These are phyloP conservation scores for Ustilago lituana DNA, from an alignment of 1,284 basidiomycete species.

Conservation along the genomic window DNA sequence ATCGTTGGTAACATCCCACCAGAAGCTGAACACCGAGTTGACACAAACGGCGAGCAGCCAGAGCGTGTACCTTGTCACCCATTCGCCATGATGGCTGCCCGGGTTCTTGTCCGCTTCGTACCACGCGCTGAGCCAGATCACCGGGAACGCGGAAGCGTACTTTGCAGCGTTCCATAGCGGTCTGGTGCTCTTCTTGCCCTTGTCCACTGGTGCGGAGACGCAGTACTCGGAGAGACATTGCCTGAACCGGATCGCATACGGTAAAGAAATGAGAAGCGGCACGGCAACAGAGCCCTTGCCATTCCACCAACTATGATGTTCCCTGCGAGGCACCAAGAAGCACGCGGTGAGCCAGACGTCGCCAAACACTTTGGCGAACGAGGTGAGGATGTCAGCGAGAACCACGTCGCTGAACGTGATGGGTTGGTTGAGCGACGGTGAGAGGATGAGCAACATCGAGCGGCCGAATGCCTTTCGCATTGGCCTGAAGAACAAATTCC, in stretches of 20 bases:
- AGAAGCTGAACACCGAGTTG: conserved; percentile 95
- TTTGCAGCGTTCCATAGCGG: conserved; percentile 94
- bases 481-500: conserved; percentile 47
- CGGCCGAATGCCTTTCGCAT: conserved; percentile 46
- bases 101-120: conserved; percentile 39
- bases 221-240: conserved; percentile 90
- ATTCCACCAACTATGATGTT: conserved; percentile 62
- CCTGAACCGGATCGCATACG: conserved; percentile 88
- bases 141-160: conserved; percentile 97
- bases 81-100: conserved; percentile 13
- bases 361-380: conserved; percentile 94
- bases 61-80: conserved; percentile 23
- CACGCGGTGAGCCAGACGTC: conserved; percentile 88
- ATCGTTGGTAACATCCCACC: conserved; percentile 99
- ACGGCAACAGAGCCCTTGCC: conserved; percentile 70
- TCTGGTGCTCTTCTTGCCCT: conserved; percentile 65
- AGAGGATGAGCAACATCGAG: conserved; percentile 76
- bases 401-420: conserved; percentile 91
- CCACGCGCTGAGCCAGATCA: conserved; percentile 75
- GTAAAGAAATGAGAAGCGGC: conserved; percentile 86
- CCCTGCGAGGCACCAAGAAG: conserved; percentile 74
- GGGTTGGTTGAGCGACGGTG: conserved; percentile 74
- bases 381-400: conserved; percentile 93
- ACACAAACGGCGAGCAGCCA: conserved; percentile 81
- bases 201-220: conserved; percentile 4